These are phyloP conservation scores for Calonectria pteridis DNA, from an alignment of 2,329 filamentous ascomycete genomes.

Conservation along the genomic window DNA sequence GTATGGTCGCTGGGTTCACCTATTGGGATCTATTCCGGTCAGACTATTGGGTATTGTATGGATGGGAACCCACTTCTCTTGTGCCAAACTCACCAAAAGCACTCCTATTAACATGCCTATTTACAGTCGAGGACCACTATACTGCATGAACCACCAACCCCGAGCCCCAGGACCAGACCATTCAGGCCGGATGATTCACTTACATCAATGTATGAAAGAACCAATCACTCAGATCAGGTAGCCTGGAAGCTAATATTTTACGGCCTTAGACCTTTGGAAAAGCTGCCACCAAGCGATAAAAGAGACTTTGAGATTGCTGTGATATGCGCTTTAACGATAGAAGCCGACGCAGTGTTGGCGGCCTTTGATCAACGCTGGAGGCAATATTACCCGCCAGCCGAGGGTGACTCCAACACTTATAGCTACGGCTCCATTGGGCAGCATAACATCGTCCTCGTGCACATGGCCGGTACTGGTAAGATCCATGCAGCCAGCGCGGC, in stretches of 20 bases:
- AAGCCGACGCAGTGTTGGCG: not conserved
- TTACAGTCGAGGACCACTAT: not conserved
- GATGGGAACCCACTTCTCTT: too few species aligned
- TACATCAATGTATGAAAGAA: not conserved
- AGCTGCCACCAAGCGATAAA: not conserved
- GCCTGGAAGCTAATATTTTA: not conserved
- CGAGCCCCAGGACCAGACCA: not conserved
- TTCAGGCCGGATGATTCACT: not conserved
- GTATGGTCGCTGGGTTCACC: not conserved
- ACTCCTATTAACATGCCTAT: not conserved
- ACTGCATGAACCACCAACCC: not conserved
- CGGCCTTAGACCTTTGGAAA: not conserved
- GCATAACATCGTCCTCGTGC: not conserved
- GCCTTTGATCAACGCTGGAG: not conserved
- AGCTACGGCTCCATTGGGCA: not conserved
- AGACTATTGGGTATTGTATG: not conserved
- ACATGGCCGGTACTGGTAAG: not conserved
- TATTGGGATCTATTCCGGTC: not conserved
- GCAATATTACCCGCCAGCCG: not conserved
- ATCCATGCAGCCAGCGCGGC: not conserved
- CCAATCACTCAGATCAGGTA: not conserved
- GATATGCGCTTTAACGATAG: not conserved
- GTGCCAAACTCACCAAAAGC: not conserved
- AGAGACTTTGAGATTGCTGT: not conserved
- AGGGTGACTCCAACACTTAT: not conserved